phyloP scores from a whole-genome alignment of 2,329 filamentous ascomycete genomes.

The Trichophyton simii region DNA sequence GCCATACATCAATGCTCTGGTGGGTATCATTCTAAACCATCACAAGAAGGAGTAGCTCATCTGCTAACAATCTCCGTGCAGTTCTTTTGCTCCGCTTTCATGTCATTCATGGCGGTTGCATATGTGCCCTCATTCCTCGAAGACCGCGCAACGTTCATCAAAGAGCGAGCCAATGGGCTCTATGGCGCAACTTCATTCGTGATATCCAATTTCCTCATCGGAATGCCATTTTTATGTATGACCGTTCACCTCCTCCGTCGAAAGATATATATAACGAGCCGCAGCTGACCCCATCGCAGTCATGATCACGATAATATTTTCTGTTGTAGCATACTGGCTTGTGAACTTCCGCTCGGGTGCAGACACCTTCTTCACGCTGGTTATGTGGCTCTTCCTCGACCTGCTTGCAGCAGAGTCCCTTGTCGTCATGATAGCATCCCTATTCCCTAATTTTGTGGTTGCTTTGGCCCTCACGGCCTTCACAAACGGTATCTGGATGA shows the following conservation, averaged over 20 bases:
- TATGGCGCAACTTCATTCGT: constrained; percentile 64
- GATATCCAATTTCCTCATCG: constrained; percentile 68
- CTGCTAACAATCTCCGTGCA: constrained; percentile 11
- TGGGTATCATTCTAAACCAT: constrained; percentile 19
- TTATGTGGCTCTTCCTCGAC: constrained; percentile 77
- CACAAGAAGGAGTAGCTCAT: not conserved
- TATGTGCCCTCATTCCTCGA: constrained; percentile 78
- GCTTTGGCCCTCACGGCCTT: constrained; percentile 69
- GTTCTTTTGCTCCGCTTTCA: constrained; percentile 62
- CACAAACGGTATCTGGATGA: constrained; percentile 84
- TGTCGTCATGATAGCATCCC: constrained; percentile 59
- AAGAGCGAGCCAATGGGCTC: constrained; percentile 70
- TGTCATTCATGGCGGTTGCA: constrained; percentile 72
- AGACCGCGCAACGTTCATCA: constrained; percentile 57
- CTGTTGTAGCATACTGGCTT: constrained; percentile 65
- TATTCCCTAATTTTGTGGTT: constrained; percentile 71
- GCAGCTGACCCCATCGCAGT: constrained; percentile 31
- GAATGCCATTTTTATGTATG: constrained; percentile 61
- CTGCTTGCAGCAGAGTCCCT: constrained; percentile 70
- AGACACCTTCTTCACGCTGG: constrained; percentile 59
- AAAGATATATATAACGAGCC: not conserved
- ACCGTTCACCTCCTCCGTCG: not conserved
- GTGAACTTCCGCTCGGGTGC: constrained; percentile 58
- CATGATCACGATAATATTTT: constrained; percentile 63
- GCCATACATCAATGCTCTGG: constrained; percentile 68